phyloP scores from a whole-genome alignment of 2,329 filamentous ascomycete genomes.

The Microthyrium microscopicum region DNA sequence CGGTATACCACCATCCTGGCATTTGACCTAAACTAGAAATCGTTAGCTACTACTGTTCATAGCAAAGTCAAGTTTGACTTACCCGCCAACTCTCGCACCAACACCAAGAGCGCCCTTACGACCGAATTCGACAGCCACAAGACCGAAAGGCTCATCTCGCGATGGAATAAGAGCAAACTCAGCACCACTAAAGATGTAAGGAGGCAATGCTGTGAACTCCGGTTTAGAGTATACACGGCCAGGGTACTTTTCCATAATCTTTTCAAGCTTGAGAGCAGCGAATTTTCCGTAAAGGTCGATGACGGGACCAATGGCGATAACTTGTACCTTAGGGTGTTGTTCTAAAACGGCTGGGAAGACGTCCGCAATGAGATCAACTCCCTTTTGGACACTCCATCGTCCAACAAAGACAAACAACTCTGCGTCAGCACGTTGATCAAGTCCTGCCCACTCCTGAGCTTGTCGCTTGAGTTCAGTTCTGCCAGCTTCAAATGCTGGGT shows the following conservation, averaged over 20 bases:
- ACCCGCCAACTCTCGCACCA: conserved; percentile 47
- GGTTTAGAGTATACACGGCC: conserved; percentile 51
- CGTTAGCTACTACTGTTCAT: no score
- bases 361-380: conserved; percentile 51
- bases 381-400: conserved; percentile 54
- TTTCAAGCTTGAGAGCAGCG: conserved; percentile 45
- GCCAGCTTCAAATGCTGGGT: conserved; percentile 36
- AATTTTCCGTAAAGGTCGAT: conserved; percentile 55
- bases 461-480: conserved; percentile 39
- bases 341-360: conserved; percentile 48
- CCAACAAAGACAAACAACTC: conserved; percentile 54
- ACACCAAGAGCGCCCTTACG: conserved; percentile 51
- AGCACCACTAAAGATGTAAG: conserved; percentile 49
- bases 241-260: conserved; percentile 49
- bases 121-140: conserved; percentile 53
- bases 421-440: conserved; percentile 43
- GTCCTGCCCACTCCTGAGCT: conserved; percentile 50
- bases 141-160: conserved; percentile 51
- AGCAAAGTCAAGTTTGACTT: no score
- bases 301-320: conserved; percentile 47
- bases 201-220: conserved; percentile 49
- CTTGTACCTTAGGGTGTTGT: conserved; percentile 40
- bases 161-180: conserved; percentile 54
- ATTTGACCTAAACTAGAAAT: conserved; percentile 46
- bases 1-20: conserved; percentile 56